Evolutionary conservation across 495 filamentous ascomycete species (phyloP), one percentile per base, ranked within the genome.

Genomic region (Penicillium pulvis): DNA sequence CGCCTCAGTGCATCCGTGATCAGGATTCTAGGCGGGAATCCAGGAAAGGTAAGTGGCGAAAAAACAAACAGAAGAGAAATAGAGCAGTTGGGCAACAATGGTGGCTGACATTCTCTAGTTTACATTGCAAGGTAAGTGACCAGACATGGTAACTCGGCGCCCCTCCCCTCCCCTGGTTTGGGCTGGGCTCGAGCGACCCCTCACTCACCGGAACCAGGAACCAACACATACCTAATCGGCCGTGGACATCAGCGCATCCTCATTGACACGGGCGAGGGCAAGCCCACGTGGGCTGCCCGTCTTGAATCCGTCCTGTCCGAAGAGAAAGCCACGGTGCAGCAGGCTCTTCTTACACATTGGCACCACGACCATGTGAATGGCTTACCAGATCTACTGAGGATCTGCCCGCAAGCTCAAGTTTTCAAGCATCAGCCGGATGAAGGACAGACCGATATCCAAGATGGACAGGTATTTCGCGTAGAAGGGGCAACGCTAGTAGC

Each of bases 201-300:
- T 39, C 56, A 33, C 54, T 52, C 33, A 59, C 49, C 33, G 43
- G 28, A 51, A 56, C 17, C 42, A 55, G 87, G 87, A 56, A 95
- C 92, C 52, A 96, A 96, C 71, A 96, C 92, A 42, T 96, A 94
- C 69, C 78, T 96, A 16, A 62, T 96, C 57, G 92, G 91, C 62
- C 89, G 66, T 45, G 90, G 90, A 12, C 66, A 75, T 8, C 64
- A 78, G 4, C 83, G 91, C 9, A 75, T 93, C 55, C 80, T 96
- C 11, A 84, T 96, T 65, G 92, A 96, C 72, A 92, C 91, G 1
- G 90, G 87, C 51, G 83, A 90, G 66, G 90, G 89, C 45, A 79
- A 77, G 45, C 81, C 81, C 35, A 73, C 79, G 14, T 90, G 89
- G 87, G 61, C 74, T 33, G 58, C 77, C 0, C 74, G 79, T 3